A percentile compares a stretch with the other conserved stretches of the same genome.
phyloP scores from a whole-genome alignment of 257 asterid genomes.

The Handroanthus guayacan region DNA sequence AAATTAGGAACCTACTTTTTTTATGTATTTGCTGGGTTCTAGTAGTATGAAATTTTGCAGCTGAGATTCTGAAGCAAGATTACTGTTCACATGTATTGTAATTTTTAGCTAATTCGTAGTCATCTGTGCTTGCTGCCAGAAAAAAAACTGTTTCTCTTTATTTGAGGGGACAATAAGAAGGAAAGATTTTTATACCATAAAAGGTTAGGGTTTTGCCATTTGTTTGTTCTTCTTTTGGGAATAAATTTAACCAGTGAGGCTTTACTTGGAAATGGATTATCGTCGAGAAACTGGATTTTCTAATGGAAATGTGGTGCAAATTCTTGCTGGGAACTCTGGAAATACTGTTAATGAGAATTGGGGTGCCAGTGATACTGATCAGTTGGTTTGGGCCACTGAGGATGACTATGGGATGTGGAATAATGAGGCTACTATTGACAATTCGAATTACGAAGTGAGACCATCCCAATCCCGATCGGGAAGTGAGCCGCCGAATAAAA shows the following conservation, averaged over 20 bases:
- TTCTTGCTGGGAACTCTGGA: slow-evolving; percentile 51
- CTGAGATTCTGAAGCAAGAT: slow-evolving; percentile 14
- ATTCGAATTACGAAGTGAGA: slow-evolving; percentile 62
- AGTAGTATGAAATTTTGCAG: slow-evolving; percentile 5
- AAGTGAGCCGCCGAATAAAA: slow-evolving; percentile 65
- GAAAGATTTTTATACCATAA: slow-evolving; percentile 16
- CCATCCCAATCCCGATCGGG: slow-evolving; percentile 53
- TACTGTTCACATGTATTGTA: slow-evolving; percentile 1
- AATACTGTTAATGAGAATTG: slow-evolving; percentile 53
- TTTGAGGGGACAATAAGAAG: background rate
- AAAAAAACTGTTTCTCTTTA: background rate
- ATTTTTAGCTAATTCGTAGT: slow-evolving; percentile 27
- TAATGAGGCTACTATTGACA: slow-evolving; percentile 53
- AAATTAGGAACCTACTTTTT: slow-evolving; percentile 10
- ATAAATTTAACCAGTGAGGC: slow-evolving; percentile 18
- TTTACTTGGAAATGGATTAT: slow-evolving; percentile 53
- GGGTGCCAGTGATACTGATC: slow-evolving; percentile 59
- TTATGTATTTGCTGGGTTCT: slow-evolving; percentile 24
- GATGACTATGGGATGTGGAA: slow-evolving; percentile 73
- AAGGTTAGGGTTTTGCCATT: slow-evolving; percentile 33
- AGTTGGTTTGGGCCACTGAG: slow-evolving; percentile 78
- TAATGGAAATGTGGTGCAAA: slow-evolving; percentile 63
- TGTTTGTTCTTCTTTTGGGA: slow-evolving; percentile 20
- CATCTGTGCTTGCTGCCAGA: background rate
- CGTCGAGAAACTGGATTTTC: slow-evolving; percentile 53